Conservation (phyloP, 805 yeast species). For the Ogataea pignaliae region DNA sequence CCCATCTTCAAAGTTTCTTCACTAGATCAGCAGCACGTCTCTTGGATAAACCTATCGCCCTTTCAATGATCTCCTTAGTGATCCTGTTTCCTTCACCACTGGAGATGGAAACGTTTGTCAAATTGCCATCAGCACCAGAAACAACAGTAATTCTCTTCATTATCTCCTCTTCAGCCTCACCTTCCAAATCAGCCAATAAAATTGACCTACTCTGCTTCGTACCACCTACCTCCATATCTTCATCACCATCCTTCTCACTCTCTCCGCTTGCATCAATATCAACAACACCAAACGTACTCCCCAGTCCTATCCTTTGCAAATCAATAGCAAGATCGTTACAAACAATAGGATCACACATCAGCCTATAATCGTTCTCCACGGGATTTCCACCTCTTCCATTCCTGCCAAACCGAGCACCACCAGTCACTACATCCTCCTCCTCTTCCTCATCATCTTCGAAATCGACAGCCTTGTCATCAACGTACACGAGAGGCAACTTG, state of each 20-base stretch:
- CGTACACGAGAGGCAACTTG: conserved; percentile 61
- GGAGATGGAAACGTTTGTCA: conserved; percentile 42
- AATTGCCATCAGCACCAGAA: conserved; percentile 22
- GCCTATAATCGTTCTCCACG: conserved; percentile 43
- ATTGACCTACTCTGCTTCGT: conserved; percentile 27
- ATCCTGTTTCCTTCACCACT: conserved; percentile 48
- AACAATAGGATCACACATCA: conserved; percentile 51
- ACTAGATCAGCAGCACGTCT: conserved; percentile 40
- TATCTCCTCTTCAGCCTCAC: conserved; percentile 77
- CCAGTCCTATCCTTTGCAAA: conserved; percentile 35
- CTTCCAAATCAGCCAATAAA: conserved; percentile 72
- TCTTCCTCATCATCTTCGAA: conserved; percentile 43
- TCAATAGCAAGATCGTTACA: conserved; percentile 37
- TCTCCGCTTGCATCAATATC: conserved; percentile 36
- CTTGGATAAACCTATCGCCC: conserved; percentile 44
- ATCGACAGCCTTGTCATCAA: conserved; percentile 58
- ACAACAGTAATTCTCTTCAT: conserved; percentile 50
- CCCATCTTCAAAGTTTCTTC: conserved; percentile 5
- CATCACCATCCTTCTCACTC: conserved; percentile 16
- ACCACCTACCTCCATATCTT: conserved; percentile 27
- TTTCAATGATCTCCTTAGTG: conserved; percentile 41
- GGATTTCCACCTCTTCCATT: conserved; percentile 34
- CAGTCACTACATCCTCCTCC: conserved; percentile 46
- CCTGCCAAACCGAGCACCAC: conserved; percentile 33
- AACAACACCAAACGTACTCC: conserved; percentile 59